Percentiles rank a stretch among this genome's conserved stretches.
phyloP scores from a whole-genome alignment of 768 basidiomycete species.

The Tephrocybe sp. region DNA sequence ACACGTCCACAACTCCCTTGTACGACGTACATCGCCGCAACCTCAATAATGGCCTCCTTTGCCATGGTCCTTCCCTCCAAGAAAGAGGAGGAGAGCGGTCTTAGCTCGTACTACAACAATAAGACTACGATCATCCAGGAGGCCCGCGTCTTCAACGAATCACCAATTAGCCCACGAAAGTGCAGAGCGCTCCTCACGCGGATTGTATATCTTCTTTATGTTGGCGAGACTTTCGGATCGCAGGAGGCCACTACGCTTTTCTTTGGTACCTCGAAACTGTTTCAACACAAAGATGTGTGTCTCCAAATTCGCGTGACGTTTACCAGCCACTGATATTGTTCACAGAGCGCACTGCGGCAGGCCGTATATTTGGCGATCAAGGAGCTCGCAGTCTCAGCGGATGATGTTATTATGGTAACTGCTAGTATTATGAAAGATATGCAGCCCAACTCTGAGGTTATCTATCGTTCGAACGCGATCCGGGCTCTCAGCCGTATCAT shows the following conservation, averaged over 20 bases:
- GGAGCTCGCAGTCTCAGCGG: constrained; percentile 91
- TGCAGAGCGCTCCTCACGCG: constrained; percentile 95
- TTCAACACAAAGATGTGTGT: constrained; percentile 99
- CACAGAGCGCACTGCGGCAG: constrained; percentile 89
- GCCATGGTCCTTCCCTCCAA: constrained; percentile 83
- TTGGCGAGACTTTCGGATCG: constrained; percentile 91
- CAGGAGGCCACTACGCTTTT: constrained; percentile 98
- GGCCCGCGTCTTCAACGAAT: constrained; percentile 98
- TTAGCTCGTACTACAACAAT: constrained; percentile 93
- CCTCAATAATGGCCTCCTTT: constrained; percentile 46
- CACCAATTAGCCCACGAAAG: constrained; percentile 96
- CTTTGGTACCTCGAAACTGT: constrained; percentile 98
- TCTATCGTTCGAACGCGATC: constrained; percentile 97
- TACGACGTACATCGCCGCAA: constrained; percentile 12
- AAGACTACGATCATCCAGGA: constrained; percentile 99
- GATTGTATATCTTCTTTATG: constrained; percentile 94
- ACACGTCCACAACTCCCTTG: constrained; percentile 35
- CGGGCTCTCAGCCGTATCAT: constrained; percentile 95
- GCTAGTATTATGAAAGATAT: constrained; percentile 99
- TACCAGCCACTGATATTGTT: not conserved
- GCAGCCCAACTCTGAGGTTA: constrained; percentile 98
- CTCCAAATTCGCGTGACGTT: not conserved
- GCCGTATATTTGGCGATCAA: constrained; percentile 99
- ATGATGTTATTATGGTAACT: constrained; percentile 99
- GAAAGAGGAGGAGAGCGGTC: constrained; percentile 94